Evolutionary conservation across 805 yeast species (phyloP).

Genomic region (Lachancea kluyveri): DNA sequence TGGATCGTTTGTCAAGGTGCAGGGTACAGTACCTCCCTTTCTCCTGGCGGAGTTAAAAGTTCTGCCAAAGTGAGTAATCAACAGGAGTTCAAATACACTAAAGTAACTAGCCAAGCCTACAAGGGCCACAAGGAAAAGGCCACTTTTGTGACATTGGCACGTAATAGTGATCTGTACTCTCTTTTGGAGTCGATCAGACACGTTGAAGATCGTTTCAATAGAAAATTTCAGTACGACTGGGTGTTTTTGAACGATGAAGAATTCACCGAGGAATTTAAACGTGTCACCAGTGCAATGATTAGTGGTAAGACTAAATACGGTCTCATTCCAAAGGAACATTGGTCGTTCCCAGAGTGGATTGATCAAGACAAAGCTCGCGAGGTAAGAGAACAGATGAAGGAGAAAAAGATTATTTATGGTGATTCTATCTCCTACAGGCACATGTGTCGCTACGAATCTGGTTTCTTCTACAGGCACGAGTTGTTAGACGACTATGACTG

Average conservation of each 20-base stretch:
- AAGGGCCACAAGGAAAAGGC: slow-evolving; percentile 22
- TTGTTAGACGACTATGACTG: slow-evolving; percentile 64
- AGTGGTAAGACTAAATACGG: slow-evolving; percentile 72
- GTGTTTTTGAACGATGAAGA: slow-evolving; percentile 80
- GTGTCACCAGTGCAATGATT: slow-evolving; percentile 43
- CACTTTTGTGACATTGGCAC: slow-evolving; percentile 51
- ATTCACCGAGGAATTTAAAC: slow-evolving; percentile 66
- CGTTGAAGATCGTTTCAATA: slow-evolving; percentile 77
- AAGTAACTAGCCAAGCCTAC: slow-evolving; percentile 13
- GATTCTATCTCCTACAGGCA: slow-evolving; percentile 72
- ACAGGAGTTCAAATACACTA: slow-evolving; percentile 12
- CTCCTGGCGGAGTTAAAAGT: not conserved
- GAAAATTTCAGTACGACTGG: slow-evolving; percentile 79
- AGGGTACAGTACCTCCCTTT: not conserved
- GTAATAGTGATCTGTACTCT: slow-evolving; percentile 58
- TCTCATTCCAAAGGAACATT: slow-evolving; percentile 65
- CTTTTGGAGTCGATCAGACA: slow-evolving; percentile 56
- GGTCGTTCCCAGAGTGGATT: slow-evolving; percentile 82
- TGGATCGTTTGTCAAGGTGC: slow-evolving; percentile 7
- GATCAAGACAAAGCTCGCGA: slow-evolving; percentile 65
- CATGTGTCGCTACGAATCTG: slow-evolving; percentile 87
- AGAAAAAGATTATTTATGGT: slow-evolving; percentile 62
- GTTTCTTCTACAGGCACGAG: slow-evolving; percentile 73
- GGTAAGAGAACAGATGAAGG: slow-evolving; percentile 51
- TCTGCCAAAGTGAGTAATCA: too few species aligned